Percentiles rank a stretch among this genome's conserved stretches.
These are phyloP conservation scores for Thelephora terrestris DNA, from an alignment of 1,284 basidiomycete genomes.

Conservation along the genomic window DNA sequence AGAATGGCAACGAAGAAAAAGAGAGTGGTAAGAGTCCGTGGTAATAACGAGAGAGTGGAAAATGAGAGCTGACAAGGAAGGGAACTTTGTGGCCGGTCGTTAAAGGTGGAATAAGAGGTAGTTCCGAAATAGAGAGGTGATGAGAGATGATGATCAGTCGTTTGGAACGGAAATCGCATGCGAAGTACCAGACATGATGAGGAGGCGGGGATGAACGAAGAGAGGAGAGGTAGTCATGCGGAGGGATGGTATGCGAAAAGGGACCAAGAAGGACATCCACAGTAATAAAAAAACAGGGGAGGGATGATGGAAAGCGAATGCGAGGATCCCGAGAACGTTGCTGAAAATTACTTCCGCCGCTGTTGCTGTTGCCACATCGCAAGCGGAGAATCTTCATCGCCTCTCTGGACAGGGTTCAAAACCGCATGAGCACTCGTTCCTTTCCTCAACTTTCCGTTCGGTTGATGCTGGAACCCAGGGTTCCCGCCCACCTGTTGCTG, in stretches of 20 bases:
- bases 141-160: too few relatives aligned
- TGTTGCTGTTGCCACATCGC: constrained; percentile 69
- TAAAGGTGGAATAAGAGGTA: too few relatives aligned
- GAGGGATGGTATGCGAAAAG: background rate
- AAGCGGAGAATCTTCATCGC: constrained; percentile 69
- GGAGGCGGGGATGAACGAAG: too few relatives aligned
- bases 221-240: background rate
- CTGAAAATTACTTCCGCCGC: constrained; percentile 27
- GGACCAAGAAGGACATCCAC: background rate
- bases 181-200: too few relatives aligned
- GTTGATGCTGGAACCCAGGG: constrained; percentile 16
- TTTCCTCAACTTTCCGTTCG: constrained; percentile 54
- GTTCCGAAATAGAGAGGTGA: too few relatives aligned
- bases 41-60: too few relatives aligned
- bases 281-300: background rate
- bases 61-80: too few relatives aligned
- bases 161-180: too few relatives aligned
- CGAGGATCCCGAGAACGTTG: too few relatives aligned
- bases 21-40: too few relatives aligned
- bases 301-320: background rate
- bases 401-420: constrained; percentile 21
- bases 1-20: too few relatives aligned
- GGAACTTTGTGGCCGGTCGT: too few relatives aligned
- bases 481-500: constrained; percentile 10
- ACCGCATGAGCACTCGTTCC: constrained; percentile 55